Evolutionary conservation across 2,329 filamentous ascomycete genomes (phyloP).

Genomic region (Ceratocystis diversiconidia): DNA sequence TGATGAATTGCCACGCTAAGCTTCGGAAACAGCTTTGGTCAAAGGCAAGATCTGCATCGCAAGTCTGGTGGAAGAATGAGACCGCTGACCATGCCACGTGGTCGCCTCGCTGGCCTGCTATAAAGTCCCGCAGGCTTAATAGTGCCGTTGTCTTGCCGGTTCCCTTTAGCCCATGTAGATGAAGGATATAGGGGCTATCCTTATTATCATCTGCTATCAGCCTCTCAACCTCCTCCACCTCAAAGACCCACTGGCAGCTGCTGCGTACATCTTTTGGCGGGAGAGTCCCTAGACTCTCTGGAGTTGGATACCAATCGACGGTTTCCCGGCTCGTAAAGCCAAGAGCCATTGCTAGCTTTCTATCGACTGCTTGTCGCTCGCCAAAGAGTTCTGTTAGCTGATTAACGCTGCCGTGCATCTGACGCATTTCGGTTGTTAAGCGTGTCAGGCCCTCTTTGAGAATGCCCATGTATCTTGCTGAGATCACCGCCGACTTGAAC

Average conservation of each 20-base stretch:
- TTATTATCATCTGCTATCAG: background rate
- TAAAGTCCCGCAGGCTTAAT: background rate
- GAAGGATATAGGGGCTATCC: background rate
- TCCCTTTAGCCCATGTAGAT: background rate
- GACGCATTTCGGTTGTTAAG: background rate
- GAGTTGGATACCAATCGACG: background rate
- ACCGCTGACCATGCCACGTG: background rate
- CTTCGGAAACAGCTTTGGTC: background rate
- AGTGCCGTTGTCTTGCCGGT: slow-evolving; percentile 6
- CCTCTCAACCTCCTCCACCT: background rate
- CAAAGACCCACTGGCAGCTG: background rate
- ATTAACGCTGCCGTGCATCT: background rate
- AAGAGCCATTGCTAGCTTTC: background rate
- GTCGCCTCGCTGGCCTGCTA: background rate
- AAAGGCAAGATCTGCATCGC: background rate
- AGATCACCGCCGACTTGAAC: slow-evolving; percentile 4
- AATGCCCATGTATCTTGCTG: slow-evolving; percentile 4
- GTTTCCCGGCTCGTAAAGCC: background rate
- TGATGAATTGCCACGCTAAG: background rate
- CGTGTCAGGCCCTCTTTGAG: background rate
- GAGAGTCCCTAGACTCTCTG: background rate
- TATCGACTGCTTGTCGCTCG: background rate
- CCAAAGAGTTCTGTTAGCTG: background rate
- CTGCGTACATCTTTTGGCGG: background rate
- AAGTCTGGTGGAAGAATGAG: background rate